These are phyloP conservation scores for Protomyces arabidopsidicola DNA, from an alignment of 1,139 yeast species.

Conservation along the genomic window DNA sequence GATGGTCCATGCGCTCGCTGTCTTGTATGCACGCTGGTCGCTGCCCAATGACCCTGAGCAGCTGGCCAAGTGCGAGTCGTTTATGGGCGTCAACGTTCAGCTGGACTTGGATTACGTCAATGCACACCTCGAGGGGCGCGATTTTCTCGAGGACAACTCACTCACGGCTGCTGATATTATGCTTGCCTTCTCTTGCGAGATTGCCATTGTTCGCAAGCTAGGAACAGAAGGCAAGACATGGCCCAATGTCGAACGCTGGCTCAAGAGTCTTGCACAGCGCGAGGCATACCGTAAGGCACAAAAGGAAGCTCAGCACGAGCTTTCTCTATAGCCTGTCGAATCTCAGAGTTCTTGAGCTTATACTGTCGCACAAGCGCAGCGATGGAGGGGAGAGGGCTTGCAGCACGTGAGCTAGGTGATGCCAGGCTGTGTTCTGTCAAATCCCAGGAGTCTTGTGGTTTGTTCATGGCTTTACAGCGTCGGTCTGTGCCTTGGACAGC, in stretches of 20 bases:
- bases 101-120: constrained; percentile 18
- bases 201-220: constrained; percentile 7
- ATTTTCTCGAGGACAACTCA: constrained; percentile 1
- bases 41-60: constrained; percentile 4
- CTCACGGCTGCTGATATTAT: constrained; percentile 15
- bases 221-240: constrained; percentile 8
- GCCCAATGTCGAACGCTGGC: constrained; percentile 17
- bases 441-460: not conserved
- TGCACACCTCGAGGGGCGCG: not conserved
- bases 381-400: not conserved
- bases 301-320: constrained; percentile 18
- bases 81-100: constrained; percentile 17
- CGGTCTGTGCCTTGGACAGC: too few species aligned
- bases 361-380: not conserved
- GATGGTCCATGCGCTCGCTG: constrained; percentile 40
- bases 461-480: not conserved
- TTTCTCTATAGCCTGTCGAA: not conserved
- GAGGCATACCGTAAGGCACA: constrained; percentile 24
- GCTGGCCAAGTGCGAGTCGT: constrained; percentile 5
- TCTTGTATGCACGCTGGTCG: constrained; percentile 23
- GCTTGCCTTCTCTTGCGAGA: constrained; percentile 17
- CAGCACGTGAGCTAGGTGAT: not conserved
- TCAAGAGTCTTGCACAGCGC: constrained; percentile 9
- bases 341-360: not conserved
- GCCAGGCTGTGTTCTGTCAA: not conserved